Conservation (phyloP, 345 rosid genomes). For the Lumnitzera littorea region DNA sequence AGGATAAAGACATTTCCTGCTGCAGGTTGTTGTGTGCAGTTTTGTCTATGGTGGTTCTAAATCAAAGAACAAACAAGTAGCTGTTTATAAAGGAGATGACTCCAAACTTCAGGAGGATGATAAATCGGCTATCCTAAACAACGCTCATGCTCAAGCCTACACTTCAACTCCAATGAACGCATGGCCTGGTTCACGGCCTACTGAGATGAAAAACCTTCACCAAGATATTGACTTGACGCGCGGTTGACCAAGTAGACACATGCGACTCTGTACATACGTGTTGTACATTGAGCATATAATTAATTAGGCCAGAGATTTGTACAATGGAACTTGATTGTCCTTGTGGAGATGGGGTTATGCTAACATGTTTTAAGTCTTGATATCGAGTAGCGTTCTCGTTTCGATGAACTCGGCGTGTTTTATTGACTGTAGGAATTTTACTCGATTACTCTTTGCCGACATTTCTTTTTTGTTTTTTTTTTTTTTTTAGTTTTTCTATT, state of each 20-base stretch:
- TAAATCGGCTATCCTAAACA: constrained; percentile 24
- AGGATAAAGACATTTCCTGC: constrained; percentile 5
- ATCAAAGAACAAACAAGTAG: constrained; percentile 40
- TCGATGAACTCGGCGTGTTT: constrained; percentile 3
- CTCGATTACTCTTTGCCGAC: background rate
- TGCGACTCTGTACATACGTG: constrained; percentile 60
- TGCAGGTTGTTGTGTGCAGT: constrained; percentile 90
- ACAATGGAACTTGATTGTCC: constrained; percentile 4
- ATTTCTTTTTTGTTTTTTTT: background rate
- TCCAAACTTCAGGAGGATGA: constrained; percentile 22
- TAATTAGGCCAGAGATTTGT: constrained; percentile 5
- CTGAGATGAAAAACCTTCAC: constrained; percentile 69
- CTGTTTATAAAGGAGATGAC: constrained; percentile 31
- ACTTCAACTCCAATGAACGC: constrained; percentile 36
- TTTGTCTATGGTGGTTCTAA: constrained; percentile 67
- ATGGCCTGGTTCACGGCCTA: constrained; percentile 61
- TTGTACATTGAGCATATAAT: constrained; percentile 19
- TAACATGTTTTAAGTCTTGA: constrained; percentile 3
- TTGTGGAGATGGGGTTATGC: background rate
- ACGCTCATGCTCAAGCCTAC: constrained; percentile 35
- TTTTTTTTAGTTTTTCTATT: background rate
- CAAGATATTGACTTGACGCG: constrained; percentile 83
- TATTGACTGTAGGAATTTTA: constrained; percentile 5
- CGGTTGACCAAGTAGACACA: constrained; percentile 64
- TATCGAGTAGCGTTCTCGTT: constrained; percentile 2